A percentile compares a stretch with the other conserved stretches of the same genome.
These are phyloP conservation scores for Urtica urens DNA, from an alignment of 306 rosid species.

Conservation along the genomic window DNA sequence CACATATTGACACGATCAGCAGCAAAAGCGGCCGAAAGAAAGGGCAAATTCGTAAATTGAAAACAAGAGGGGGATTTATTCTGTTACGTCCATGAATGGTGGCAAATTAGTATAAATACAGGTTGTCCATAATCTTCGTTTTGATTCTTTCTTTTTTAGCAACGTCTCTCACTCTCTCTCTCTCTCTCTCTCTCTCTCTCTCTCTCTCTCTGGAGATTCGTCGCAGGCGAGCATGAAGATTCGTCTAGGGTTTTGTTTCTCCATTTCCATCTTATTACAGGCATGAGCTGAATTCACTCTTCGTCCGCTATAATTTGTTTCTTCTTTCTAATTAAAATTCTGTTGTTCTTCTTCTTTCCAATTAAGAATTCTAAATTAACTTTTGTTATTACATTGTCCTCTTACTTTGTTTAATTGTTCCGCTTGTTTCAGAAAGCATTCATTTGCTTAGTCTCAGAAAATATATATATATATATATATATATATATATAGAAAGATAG, in stretches of 20 bases:
- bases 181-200: neutral
- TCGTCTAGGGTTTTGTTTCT: conserved; percentile 28
- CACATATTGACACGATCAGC: neutral
- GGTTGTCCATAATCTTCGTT: neutral
- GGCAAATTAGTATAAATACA: conserved; percentile 26
- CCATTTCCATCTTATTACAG: conserved; percentile 41
- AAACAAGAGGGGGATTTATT: neutral
- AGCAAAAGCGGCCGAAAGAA: conserved; percentile 28
- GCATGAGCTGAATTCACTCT: no score
- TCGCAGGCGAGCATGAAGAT: conserved; percentile 26
- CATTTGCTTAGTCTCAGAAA: no score
- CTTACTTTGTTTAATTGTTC: no score
- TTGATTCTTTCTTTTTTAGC: neutral
- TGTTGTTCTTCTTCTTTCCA: no score
- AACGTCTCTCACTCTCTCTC: conserved; percentile 18
- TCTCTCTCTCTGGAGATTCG: neutral
- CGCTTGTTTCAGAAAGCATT: no score
- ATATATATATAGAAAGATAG: no score
- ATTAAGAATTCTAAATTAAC: no score
- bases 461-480: no score
- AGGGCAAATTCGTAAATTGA: conserved; percentile 13
- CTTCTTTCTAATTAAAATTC: no score
- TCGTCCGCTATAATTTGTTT: no score
- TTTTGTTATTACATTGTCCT: no score
- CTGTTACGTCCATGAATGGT: neutral